Conservation (phyloP, 306 rosid species). For the Cucurbita argyrosperma region DNA sequence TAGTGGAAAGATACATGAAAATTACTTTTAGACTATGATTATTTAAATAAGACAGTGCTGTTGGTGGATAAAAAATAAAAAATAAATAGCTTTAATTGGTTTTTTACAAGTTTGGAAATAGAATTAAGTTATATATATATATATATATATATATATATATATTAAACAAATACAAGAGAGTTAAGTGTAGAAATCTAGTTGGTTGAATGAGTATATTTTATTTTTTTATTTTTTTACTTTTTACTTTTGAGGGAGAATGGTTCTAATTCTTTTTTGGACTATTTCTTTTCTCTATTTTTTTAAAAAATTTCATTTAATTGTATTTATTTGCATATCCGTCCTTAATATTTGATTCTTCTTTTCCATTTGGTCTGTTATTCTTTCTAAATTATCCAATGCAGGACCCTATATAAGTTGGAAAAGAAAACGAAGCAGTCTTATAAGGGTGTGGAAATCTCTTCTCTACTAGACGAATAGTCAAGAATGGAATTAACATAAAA, state of each 20-base stretch:
- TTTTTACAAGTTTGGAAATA: background rate
- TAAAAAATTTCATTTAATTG: background rate
- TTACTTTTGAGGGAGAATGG: background rate
- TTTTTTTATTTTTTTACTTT: background rate
- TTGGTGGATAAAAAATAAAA: background rate
- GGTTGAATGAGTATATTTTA: background rate
- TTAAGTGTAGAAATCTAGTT: background rate
- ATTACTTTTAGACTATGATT: background rate
- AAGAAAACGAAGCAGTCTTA: too few species aligned
- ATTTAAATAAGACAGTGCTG: background rate
- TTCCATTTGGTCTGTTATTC: background rate
- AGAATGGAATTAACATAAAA: too few species aligned
- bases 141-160: too few species aligned
- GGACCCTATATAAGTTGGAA: too few species aligned
- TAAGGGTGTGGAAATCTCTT: too few species aligned
- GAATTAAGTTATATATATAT: background rate
- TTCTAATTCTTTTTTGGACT: conserved; percentile 1
- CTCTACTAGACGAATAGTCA: too few species aligned
- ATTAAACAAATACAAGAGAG: too few species aligned
- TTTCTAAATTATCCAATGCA: background rate
- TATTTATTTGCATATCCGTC: background rate
- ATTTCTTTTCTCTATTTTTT: background rate
- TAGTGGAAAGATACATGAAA: background rate
- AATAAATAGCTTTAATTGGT: background rate
- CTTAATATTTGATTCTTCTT: background rate